Conservation (phyloP, 352 stramenopile genomes). For the Pythium diclinum region DNA sequence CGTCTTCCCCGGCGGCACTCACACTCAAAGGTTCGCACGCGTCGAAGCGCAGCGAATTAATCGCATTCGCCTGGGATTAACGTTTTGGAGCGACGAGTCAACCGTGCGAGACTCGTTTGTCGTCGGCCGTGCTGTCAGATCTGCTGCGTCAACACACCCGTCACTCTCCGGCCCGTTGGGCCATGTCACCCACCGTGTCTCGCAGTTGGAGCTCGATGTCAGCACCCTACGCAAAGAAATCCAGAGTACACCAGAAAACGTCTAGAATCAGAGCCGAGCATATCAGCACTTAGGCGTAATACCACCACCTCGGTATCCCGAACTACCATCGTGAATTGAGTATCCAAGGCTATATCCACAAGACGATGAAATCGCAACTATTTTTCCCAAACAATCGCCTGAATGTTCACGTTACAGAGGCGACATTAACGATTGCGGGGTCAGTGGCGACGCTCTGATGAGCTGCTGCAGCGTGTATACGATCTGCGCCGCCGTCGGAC, state of each 20-base stretch:
- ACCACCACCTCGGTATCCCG: no score
- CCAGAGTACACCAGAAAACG: background rate
- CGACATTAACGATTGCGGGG: background rate
- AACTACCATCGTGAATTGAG: no score
- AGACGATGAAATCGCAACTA: no score
- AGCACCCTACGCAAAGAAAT: background rate
- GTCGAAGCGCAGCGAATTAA: conserved; percentile 74
- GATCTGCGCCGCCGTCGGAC: conserved; percentile 25
- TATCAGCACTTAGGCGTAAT: no score
- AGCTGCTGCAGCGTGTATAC: conserved; percentile 20
- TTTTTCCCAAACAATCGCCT: no score
- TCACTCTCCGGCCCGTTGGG: background rate
- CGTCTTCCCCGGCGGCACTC: conserved; percentile 39
- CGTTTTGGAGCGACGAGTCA: conserved; percentile 58
- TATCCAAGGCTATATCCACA: no score
- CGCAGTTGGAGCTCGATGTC: background rate
- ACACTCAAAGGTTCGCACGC: background rate
- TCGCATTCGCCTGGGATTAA: conserved; percentile 69
- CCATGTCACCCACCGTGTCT: background rate
- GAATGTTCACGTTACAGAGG: background rate
- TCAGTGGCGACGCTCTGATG: conserved; percentile 16
- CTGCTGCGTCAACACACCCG: background rate
- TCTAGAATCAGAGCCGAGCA: background rate
- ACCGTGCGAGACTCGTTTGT: conserved; percentile 80
- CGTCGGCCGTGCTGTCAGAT: conserved; percentile 57